Evolutionary conservation across 2,329 filamentous ascomycete species (phyloP), one percentile per base, ranked within the genome.

Genomic region (Venturia oleaginea): DNA sequence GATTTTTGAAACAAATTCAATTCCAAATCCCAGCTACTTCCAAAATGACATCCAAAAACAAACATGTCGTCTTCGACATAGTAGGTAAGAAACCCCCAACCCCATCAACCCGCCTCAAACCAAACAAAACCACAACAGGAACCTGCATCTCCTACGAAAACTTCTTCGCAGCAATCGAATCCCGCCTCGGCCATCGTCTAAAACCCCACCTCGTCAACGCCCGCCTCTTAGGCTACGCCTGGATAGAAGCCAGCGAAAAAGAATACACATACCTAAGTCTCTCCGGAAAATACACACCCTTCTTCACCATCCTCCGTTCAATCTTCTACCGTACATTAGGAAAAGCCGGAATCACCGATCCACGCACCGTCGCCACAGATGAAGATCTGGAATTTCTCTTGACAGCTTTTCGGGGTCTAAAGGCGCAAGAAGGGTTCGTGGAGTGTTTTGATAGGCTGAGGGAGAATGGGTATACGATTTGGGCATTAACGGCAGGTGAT

Each of bases 401-500:
- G 5, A 37, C 34, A 13, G 34, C 34, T 7, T 37, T 37, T 37
- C 34, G 34, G 13, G 34, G 34, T 7, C 13, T 37, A 13, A 37
- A 37, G 34, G 34, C 34, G 34, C 34, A 37, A 37, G 34, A 2
- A 13, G 34, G 34, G 13, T 37, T 37, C 2, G 34, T 37, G 34
- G 77, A 81, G 64, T 77, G 76, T 57, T 76, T 81, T 46, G 67
- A 73, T 54, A 76, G 73, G 27, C 70, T 85, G 51, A 71, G 79
- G 3, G 73, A 72, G 0, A 74, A 71, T 0, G 79, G 81, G 0
- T 84, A 83, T 66, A 80, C 78, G 0, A 77, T 83, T 4, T 85
- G 82, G 81, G 79, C 76, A 38, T 74, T 85, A 32, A 84, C 82
- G 0, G 79, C 80, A 0, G 83, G 80, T 0, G 83, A 85, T 68